phyloP scores from a whole-genome alignment of 441 rosid genomes.

The Corymbia calophylla region DNA sequence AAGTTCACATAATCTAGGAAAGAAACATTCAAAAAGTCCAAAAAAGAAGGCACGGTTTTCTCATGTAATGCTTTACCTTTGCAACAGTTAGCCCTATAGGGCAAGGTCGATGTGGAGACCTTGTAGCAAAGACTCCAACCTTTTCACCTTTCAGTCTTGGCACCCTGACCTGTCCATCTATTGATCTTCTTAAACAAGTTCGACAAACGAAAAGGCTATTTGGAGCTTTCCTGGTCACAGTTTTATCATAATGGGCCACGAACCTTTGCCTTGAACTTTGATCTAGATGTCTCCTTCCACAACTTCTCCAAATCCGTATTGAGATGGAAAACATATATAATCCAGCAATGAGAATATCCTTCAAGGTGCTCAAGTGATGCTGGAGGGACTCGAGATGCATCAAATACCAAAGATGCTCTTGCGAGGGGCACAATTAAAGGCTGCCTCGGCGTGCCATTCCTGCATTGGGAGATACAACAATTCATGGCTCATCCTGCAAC shows the following conservation, averaged over 20 bases:
- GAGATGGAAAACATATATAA: slow-evolving; percentile 83
- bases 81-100: slow-evolving; percentile 93
- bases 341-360: slow-evolving; percentile 93
- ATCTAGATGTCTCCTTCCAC: slow-evolving; percentile 81
- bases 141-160: slow-evolving; percentile 73
- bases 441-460: slow-evolving; percentile 93
- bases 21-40: not conserved
- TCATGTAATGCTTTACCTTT: slow-evolving; percentile 35
- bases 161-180: slow-evolving; percentile 71
- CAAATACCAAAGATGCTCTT: slow-evolving; percentile 63
- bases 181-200: slow-evolving; percentile 20
- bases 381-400: slow-evolving; percentile 68
- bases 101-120: slow-evolving; percentile 87
- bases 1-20: not conserved
- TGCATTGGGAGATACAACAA: slow-evolving; percentile 9
- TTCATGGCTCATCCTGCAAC: not conserved
- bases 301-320: slow-evolving; percentile 86
- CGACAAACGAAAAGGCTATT: not conserved
- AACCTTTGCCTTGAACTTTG: slow-evolving; percentile 93
- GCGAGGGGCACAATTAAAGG: slow-evolving; percentile 82
- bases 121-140: slow-evolving; percentile 85
- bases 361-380: slow-evolving; percentile 88
- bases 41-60: not conserved
- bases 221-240: not conserved
- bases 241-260: not conserved